These are phyloP conservation scores for Morella rubra DNA, from an alignment of 306 rosid species.

Conservation along the genomic window DNA sequence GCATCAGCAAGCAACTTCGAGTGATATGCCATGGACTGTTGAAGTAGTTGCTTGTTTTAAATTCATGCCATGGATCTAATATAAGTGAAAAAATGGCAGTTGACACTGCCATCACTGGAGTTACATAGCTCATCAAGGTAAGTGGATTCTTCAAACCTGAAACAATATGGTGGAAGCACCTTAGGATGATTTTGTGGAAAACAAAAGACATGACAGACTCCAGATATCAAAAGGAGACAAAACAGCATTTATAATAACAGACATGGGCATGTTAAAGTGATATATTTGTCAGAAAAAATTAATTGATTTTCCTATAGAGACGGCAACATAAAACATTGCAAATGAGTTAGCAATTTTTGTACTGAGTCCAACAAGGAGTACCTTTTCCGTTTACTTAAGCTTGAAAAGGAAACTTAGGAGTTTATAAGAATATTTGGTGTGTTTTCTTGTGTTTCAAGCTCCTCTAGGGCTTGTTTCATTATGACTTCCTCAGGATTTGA, in stretches of 20 bases:
- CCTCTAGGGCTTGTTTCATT: neutral
- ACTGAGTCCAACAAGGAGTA: neutral
- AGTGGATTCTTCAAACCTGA: conserved; percentile 93
- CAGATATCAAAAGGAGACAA: conserved; percentile 4
- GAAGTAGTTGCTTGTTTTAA: conserved; percentile 64
- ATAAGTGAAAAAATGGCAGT: conserved; percentile 75
- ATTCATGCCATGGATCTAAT: conserved; percentile 89
- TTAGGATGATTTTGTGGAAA: conserved; percentile 15
- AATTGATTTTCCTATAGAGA: neutral
- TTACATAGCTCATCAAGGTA: conserved; percentile 86
- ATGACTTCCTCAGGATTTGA: neutral
- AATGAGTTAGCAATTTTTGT: neutral
- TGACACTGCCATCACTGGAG: conserved; percentile 86
- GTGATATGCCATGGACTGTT: conserved; percentile 66
- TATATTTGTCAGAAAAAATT: neutral
- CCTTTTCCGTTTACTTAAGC: neutral
- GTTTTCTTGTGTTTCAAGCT: neutral
- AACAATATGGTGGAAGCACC: conserved; percentile 28
- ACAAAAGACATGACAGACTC: conserved; percentile 9
- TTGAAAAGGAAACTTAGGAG: neutral
- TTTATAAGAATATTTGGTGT: neutral
- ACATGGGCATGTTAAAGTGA: neutral
- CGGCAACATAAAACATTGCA: neutral
- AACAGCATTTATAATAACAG: neutral
- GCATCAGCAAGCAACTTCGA: conserved; percentile 83